Evolutionary conservation across 495 filamentous ascomycete species (phyloP).

Genomic region (Aspergillus homomorphus): DNA sequence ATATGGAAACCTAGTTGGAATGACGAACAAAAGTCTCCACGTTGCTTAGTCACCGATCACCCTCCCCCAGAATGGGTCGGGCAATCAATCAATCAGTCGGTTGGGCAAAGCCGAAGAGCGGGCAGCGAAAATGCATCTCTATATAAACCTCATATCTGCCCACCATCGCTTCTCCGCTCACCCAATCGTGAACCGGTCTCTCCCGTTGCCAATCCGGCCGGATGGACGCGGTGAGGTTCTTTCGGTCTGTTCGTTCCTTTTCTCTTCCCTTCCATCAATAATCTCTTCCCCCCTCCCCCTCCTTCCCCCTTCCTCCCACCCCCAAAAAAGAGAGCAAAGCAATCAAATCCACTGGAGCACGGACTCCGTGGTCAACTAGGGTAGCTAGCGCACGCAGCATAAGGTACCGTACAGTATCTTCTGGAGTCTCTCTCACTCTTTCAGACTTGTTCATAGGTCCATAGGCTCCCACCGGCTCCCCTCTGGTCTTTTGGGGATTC

Average conservation of each 20-base stretch:
- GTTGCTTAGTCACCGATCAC: constrained; percentile 1
- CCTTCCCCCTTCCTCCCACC: neutral
- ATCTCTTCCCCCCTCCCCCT: neutral
- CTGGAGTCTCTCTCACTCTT: neutral
- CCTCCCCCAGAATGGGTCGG: neutral
- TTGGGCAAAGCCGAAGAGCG: constrained; percentile 10
- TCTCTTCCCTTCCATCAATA: neutral
- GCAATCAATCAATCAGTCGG: neutral
- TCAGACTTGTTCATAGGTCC: neutral
- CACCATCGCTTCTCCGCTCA: neutral
- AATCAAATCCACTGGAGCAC: neutral
- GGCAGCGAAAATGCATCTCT: neutral
- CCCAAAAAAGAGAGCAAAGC: neutral
- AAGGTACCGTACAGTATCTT: neutral
- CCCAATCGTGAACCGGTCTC: neutral
- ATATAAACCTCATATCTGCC: neutral
- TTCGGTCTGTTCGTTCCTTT: neutral
- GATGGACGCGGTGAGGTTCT: neutral
- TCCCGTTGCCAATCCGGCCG: neutral
- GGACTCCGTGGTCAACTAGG: neutral
- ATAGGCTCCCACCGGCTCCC: too few species aligned
- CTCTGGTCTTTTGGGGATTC: too few species aligned
- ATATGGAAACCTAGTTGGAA: neutral
- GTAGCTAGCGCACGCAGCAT: neutral
- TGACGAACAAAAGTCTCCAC: neutral